A percentile compares a stretch with the other conserved stretches of the same genome.
Evolutionary conservation across 805 yeast genomes (phyloP).

Genomic region (Nakazawaea ernobii): DNA sequence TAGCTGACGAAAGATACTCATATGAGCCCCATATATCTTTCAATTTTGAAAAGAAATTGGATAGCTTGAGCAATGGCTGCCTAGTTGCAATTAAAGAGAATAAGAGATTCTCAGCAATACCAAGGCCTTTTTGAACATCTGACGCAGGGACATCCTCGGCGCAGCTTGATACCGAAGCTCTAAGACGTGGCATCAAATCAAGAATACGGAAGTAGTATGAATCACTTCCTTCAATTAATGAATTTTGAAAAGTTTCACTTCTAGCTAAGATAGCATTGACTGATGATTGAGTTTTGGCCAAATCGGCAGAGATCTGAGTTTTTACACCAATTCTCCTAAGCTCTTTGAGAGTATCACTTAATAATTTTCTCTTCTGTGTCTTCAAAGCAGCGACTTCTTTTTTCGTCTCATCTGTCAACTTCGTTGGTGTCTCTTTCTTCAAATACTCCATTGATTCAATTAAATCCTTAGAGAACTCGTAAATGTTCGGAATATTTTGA

Average conservation of each 20-base stretch:
- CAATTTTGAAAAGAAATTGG: constrained; percentile 12
- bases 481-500: constrained; percentile 42
- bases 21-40: not conserved
- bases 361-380: constrained; percentile 70
- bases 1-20: not conserved
- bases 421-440: constrained; percentile 71
- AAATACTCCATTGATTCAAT: constrained; percentile 55
- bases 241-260: constrained; percentile 37
- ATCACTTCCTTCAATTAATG: constrained; percentile 37
- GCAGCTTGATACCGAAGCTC: constrained; percentile 55
- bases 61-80: constrained; percentile 35
- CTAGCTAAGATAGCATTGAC: constrained; percentile 58
- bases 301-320: constrained; percentile 57
- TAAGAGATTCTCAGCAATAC: constrained; percentile 67
- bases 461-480: constrained; percentile 49
- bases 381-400: constrained; percentile 65
- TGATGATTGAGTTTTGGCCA: constrained; percentile 55
- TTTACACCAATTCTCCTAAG: constrained; percentile 73
- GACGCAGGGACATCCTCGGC: constrained; percentile 70
- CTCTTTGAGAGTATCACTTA: constrained; percentile 74
- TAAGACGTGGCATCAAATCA: constrained; percentile 75
- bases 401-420: constrained; percentile 67
- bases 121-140: constrained; percentile 72
- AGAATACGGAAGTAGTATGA: constrained; percentile 61
- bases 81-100: constrained; percentile 51